Base-by-base conservation (phyloP, 2,329 filamentous ascomycete species). In the Neofusicoccum laricinum region DNA sequence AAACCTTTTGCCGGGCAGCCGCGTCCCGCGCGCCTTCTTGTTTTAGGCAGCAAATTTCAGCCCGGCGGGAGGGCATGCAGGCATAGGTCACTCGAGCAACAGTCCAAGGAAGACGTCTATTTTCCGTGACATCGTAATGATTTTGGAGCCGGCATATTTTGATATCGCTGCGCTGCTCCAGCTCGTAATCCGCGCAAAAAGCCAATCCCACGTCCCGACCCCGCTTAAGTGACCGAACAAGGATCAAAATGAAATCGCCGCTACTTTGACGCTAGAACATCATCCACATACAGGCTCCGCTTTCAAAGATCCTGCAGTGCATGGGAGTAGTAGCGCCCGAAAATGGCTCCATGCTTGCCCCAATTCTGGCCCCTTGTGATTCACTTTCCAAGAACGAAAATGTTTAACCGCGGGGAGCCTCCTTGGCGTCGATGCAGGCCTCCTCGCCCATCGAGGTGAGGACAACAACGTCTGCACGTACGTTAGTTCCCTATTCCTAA, bases 361-460 rank as follows among this genome's bases (percentile, higher is more conserved):
- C 49, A 41, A 40, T 34, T 50, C 15, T n/a, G 51, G 53, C 17
- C 53, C 36, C 43, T 43, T 48, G 17, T 49, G 51, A 40, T 50
- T 43, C 17, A 46, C 51, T 64, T 64, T 65, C 59, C 59, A 63
- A 55, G 19, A 48, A 49, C 25, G 43, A 48, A 40, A 41, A 30
- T 21, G 38, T 25, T 63, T 65, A 65, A 55, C 38, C 65, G 72
- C 75, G 81, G 80, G 91, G 88, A 80, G 91, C 92, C 84, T 97
- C 93, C 89, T 98, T 98, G 82, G 89, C 90, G 78, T 97, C 93
- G 79, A 97, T 90, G 76, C 89, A 90, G 74, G 86, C 83, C 86
- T 98, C 91, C 84, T 99, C 94, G 78, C 91, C 91, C 95, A 99
- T 99, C 79, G 95, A 88, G 75, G 92, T 91, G 78, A 96, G 90